Evolutionary conservation across 345 rosid species (phyloP).

Genomic region (Angophora floribunda): DNA sequence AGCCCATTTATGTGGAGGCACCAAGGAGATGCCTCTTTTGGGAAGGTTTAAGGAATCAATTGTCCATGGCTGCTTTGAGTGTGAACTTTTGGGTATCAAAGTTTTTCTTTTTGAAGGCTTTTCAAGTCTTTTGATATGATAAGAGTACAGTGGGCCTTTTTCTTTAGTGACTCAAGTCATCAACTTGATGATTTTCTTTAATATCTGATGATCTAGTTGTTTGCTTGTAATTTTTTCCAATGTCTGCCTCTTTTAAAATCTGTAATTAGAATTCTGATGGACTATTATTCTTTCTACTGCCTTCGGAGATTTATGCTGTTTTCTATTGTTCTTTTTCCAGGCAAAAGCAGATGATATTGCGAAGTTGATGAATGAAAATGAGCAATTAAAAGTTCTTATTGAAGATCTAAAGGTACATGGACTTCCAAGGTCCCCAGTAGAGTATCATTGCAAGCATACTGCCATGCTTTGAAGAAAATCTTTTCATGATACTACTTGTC

Average conservation of each 20-base stretch:
- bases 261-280: neutral
- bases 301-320: neutral
- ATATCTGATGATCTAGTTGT: neutral
- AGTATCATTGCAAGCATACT: neutral
- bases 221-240: neutral
- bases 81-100: neutral
- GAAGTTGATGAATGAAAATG: conserved; percentile 92
- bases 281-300: neutral
- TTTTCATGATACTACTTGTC: neutral
- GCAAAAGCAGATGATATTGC: conserved; percentile 99
- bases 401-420: conserved; percentile 82
- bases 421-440: neutral
- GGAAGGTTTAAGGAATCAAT: neutral
- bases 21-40: neutral
- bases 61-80: neutral
- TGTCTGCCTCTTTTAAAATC: neutral
- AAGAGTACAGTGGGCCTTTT: neutral
- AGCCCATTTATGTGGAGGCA: neutral
- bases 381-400: conserved; percentile 63
- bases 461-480: neutral
- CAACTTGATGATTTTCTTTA: neutral
- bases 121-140: neutral
- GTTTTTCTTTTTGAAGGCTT: neutral
- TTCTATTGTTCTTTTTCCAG: conserved; percentile 22
- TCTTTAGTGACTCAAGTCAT: neutral